These are phyloP conservation scores for Debaryomycetaceae sp. DNA, from an alignment of 1,139 yeast genomes.

Conservation along the genomic window DNA sequence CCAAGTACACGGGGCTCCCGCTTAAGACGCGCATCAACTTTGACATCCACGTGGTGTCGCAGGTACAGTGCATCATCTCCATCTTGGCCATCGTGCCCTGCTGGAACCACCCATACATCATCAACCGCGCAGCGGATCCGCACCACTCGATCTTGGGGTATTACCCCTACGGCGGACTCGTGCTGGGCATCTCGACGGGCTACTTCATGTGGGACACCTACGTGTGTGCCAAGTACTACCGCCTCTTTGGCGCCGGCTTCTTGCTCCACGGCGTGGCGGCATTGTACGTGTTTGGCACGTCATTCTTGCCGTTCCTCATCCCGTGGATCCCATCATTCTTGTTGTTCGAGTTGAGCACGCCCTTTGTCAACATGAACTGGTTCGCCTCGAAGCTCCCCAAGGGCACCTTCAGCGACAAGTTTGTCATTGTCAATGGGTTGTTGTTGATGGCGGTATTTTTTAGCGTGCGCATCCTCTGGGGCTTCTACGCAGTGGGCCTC, in stretches of 20 bases:
- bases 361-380: slow-evolving; percentile 91
- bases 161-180: slow-evolving; percentile 71
- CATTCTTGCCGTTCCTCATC: slow-evolving; percentile 46
- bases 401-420: slow-evolving; percentile 45
- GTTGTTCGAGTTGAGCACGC: slow-evolving; percentile 86
- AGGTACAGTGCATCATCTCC: slow-evolving; percentile 70
- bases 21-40: slow-evolving; percentile 59
- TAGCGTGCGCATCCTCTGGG: slow-evolving; percentile 78
- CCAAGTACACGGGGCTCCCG: slow-evolving; percentile 44
- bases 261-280: slow-evolving; percentile 85
- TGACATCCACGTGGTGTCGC: slow-evolving; percentile 86
- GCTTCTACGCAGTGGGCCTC: slow-evolving; percentile 64
- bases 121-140: slow-evolving; percentile 44
- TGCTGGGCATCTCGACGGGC: slow-evolving; percentile 69
- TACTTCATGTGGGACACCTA: slow-evolving; percentile 90
- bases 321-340: slow-evolving; percentile 86
- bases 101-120: slow-evolving; percentile 46
- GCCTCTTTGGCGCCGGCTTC: slow-evolving; percentile 77
- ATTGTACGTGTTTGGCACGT: slow-evolving; percentile 61
- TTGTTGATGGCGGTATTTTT: slow-evolving; percentile 69
- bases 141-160: slow-evolving; percentile 50
- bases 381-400: slow-evolving; percentile 72
- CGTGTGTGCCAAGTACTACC: slow-evolving; percentile 57
- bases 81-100: slow-evolving; percentile 52
- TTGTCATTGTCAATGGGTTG: slow-evolving; percentile 65